phyloP scores from a whole-genome alignment of 2,329 filamentous ascomycete species.

The Thelonectria discophora region DNA sequence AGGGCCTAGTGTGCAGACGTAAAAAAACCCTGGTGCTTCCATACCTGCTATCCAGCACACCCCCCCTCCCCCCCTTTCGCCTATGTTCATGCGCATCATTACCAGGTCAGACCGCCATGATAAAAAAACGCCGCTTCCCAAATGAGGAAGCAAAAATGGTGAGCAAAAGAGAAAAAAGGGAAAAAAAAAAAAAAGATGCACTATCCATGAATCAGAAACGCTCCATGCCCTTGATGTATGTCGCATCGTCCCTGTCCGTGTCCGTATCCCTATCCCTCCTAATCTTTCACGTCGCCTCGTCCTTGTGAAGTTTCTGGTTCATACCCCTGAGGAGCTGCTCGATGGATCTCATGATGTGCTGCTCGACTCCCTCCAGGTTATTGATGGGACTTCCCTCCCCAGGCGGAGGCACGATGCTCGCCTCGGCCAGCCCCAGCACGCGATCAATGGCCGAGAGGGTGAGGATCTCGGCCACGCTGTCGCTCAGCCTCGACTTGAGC shows the following conservation, averaged over 20 bases:
- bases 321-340: constrained; percentile 51
- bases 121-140: constrained; percentile 29
- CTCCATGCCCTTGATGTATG: constrained; percentile 10
- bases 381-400: constrained; percentile 46
- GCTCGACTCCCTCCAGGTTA: constrained; percentile 52
- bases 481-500: constrained; percentile 52
- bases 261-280: not conserved
- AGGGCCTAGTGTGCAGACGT: constrained; percentile 18
- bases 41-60: constrained; percentile 30
- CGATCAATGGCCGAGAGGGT: constrained; percentile 61
- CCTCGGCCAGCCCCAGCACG: constrained; percentile 57
- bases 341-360: constrained; percentile 53
- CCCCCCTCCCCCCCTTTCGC: not conserved
- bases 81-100: constrained; percentile 38
- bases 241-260: constrained; percentile 9
- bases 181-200: constrained; percentile 25
- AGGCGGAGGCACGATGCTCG: constrained; percentile 51
- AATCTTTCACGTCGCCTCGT: not conserved
- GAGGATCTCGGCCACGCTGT: constrained; percentile 55
- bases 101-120: constrained; percentile 33
- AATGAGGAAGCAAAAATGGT: too few relatives aligned
- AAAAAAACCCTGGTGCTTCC: not conserved
- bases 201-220: constrained; percentile 14
- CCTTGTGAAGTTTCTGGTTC: constrained; percentile 50
- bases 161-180: constrained; percentile 1